Conservation (phyloP, 177 flowering plant species). For the Vitis hybrid region DNA sequence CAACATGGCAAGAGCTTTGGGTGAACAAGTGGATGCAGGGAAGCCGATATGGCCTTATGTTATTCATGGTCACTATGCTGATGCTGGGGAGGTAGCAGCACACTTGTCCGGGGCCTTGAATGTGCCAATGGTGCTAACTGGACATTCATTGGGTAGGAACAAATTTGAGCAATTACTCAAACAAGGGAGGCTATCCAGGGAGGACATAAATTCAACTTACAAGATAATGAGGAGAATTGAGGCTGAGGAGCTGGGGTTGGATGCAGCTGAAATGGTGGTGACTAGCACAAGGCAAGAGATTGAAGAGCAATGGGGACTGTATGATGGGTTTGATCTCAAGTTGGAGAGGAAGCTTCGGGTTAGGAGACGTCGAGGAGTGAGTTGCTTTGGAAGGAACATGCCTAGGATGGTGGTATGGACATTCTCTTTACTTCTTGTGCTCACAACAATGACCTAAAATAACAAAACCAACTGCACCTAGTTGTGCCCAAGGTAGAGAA, state of each 20-base stretch:
- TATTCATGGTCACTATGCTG: conserved; percentile 90
- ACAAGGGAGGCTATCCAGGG: conserved; percentile 69
- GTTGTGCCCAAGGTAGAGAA: no score
- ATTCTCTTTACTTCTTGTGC: neutral
- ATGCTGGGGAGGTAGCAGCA: conserved; percentile 84
- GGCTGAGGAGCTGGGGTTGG: conserved; percentile 75
- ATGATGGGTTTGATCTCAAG: conserved; percentile 79
- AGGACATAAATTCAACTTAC: conserved; percentile 72
- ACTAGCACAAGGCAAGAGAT: conserved; percentile 90
- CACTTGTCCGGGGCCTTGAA: conserved; percentile 66
- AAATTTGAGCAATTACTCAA: conserved; percentile 81
- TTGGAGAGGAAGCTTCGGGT: conserved; percentile 77
- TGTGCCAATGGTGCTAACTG: conserved; percentile 85
- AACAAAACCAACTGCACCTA: no score
- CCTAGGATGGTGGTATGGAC: conserved; percentile 76
- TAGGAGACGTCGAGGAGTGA: conserved; percentile 73
- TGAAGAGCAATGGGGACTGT: conserved; percentile 84
- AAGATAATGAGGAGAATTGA: conserved; percentile 82
- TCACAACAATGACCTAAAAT: no score
- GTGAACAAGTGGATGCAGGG: conserved; percentile 57
- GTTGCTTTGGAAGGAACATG: conserved; percentile 79
- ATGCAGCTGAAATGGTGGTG: conserved; percentile 84
- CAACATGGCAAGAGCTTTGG: conserved; percentile 68
- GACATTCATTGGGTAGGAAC: conserved; percentile 83
- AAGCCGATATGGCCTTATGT: conserved; percentile 77